Conservation (phyloP, 352 stramenopile species). For the Phytophthora cajani region DNA sequence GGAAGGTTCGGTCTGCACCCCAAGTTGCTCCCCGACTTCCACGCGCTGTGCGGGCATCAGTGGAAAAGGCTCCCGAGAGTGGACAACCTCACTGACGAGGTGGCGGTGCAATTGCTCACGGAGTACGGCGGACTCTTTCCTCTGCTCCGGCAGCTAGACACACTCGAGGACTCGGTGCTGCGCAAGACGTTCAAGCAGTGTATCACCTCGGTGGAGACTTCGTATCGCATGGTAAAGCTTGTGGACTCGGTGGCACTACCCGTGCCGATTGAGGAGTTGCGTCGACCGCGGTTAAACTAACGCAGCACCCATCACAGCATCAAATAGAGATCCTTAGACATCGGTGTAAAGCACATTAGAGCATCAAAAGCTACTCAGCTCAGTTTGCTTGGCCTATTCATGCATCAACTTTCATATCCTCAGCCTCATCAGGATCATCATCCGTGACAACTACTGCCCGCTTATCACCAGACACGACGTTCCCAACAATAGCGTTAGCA, state of each 20-base stretch:
- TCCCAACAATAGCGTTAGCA: conserved; percentile 16
- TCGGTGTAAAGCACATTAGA: conserved; percentile 37
- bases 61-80: conserved; percentile 76
- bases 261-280: conserved; percentile 54
- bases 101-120: conserved; percentile 68
- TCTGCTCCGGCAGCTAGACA: conserved; percentile 71
- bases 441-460: conserved; percentile 28
- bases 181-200: conserved; percentile 70
- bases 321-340: conserved; percentile 17
- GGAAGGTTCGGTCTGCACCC: conserved; percentile 64
- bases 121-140: conserved; percentile 62
- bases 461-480: conserved; percentile 8
- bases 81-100: conserved; percentile 57
- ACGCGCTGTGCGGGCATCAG: conserved; percentile 69
- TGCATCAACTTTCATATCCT: conserved; percentile 38
- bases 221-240: conserved; percentile 80
- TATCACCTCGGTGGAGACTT: conserved; percentile 81
- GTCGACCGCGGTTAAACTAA: conserved; percentile 42
- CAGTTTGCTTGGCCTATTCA: conserved; percentile 30
- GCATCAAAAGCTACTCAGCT: conserved; percentile 29
- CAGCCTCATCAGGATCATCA: conserved; percentile 46
- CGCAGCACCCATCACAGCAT: neutral
- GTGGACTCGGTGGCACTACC: conserved; percentile 59
- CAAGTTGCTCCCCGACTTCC: conserved; percentile 63
- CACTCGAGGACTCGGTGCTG: conserved; percentile 55